phyloP scores from a whole-genome alignment of 306 rosid species.

The Quercus ilex region DNA sequence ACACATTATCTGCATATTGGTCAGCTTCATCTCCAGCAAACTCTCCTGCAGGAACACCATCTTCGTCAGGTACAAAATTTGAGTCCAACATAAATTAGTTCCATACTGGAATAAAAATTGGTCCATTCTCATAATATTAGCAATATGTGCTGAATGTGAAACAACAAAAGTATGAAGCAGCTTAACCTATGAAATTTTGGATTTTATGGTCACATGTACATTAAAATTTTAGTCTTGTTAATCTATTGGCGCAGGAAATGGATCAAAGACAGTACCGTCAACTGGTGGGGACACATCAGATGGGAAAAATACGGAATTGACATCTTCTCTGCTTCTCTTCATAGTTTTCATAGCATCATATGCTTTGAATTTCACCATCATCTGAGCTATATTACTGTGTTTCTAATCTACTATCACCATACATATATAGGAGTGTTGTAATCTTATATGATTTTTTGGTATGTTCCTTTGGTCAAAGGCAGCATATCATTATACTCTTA shows the following conservation, averaged over 20 bases:
- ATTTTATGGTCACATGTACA: too few relatives aligned
- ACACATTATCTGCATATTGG: neutral
- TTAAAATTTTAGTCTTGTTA: too few relatives aligned
- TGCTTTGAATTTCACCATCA: constrained; percentile 12
- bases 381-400: constrained; percentile 4
- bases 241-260: constrained; percentile 22
- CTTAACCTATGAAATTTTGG: too few relatives aligned
- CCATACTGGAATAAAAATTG: too few relatives aligned
- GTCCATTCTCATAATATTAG: too few relatives aligned
- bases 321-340: constrained; percentile 26
- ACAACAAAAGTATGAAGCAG: too few relatives aligned
- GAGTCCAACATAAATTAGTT: neutral
- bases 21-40: constrained; percentile 29
- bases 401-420: too few relatives aligned
- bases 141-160: too few relatives aligned
- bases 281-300: constrained; percentile 15
- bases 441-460: too few relatives aligned
- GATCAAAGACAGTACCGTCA: constrained; percentile 25
- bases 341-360: constrained; percentile 21
- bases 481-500: too few relatives aligned
- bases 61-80: constrained; percentile 33
- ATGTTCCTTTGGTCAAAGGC: too few relatives aligned
- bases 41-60: constrained; percentile 40
- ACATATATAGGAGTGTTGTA: too few relatives aligned
- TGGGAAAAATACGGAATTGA: constrained; percentile 20